These are phyloP conservation scores for Scenedesmus sp. DNA, from an alignment of 163 green algal genomes.

Conservation along the genomic window DNA sequence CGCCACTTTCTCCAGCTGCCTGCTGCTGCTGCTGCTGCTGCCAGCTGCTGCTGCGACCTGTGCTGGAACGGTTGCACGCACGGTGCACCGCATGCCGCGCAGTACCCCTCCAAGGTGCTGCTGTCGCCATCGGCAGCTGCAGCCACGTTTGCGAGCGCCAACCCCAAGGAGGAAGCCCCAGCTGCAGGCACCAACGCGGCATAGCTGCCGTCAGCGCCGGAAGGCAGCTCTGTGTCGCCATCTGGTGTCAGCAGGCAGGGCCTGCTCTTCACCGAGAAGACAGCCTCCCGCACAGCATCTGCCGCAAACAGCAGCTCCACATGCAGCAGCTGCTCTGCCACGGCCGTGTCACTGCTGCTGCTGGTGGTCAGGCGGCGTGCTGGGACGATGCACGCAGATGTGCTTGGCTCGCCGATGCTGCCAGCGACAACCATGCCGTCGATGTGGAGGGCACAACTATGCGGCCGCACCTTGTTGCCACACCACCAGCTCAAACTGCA, in stretches of 20 bases:
- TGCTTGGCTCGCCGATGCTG: background rate
- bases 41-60: background rate
- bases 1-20: background rate
- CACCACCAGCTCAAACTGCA: slow-evolving; percentile 48
- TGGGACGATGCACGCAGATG: slow-evolving; percentile 30
- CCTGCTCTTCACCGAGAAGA: background rate
- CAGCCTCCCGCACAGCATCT: background rate
- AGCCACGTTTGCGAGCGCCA: background rate
- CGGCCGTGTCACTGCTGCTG: background rate
- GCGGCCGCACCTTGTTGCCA: background rate
- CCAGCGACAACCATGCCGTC: slow-evolving; percentile 28
- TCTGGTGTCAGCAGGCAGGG: background rate
- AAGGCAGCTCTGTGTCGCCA: background rate
- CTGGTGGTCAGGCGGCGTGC: background rate
- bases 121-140: background rate
- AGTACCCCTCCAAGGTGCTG: background rate
- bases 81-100: slow-evolving; percentile 36
- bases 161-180: background rate
- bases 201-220: background rate
- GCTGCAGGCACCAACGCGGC: background rate
- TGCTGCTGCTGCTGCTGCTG: slow-evolving; percentile 7
- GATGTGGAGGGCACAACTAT: slow-evolving; percentile 6
- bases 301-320: slow-evolving; percentile 31
- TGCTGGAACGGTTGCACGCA: slow-evolving; percentile 9
- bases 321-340: background rate